Evolutionary conservation across 805 yeast species (phyloP).

Genomic region (Sungouiella thailandica): DNA sequence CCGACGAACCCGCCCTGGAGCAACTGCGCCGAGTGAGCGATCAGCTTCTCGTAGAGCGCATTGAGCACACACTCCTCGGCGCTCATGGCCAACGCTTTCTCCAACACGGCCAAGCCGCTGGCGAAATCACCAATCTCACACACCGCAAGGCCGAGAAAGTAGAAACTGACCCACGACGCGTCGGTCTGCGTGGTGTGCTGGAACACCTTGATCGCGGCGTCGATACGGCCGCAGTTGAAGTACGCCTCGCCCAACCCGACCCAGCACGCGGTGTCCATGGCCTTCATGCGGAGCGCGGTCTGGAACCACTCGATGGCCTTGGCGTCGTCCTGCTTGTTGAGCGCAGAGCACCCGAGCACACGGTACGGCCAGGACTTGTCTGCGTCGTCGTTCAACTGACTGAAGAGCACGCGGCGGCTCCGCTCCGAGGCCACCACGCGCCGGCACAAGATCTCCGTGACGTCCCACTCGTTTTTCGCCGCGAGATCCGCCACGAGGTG

Average conservation of each 20-base stretch:
- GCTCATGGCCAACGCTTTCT: conserved; percentile 33
- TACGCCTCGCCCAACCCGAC: conserved; percentile 97
- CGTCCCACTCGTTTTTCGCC: conserved; percentile 68
- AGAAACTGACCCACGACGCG: conserved; percentile 56
- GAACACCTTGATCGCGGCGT: conserved; percentile 83
- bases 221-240: conserved; percentile 73
- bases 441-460: conserved; percentile 69
- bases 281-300: conserved; percentile 66
- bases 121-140: conserved; percentile 63
- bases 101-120: conserved; percentile 48
- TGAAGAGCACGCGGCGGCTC: conserved; percentile 44
- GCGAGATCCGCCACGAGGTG: conserved; percentile 70
- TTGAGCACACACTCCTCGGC: conserved; percentile 44
- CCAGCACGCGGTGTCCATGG: conserved; percentile 78
- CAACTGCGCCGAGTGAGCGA: conserved; percentile 49
- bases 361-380: conserved; percentile 81
- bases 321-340: conserved; percentile 66
- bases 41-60: conserved; percentile 53
- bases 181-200: conserved; percentile 54
- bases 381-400: conserved; percentile 21
- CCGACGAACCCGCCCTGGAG: conserved; percentile 60
- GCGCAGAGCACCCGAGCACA: conserved; percentile 71
- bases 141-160: conserved; percentile 62
- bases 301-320: conserved; percentile 89
- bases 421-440: conserved; percentile 61